Conservation (phyloP, 192 early-diverging fungal species). For the Entomortierella lignicola region DNA sequence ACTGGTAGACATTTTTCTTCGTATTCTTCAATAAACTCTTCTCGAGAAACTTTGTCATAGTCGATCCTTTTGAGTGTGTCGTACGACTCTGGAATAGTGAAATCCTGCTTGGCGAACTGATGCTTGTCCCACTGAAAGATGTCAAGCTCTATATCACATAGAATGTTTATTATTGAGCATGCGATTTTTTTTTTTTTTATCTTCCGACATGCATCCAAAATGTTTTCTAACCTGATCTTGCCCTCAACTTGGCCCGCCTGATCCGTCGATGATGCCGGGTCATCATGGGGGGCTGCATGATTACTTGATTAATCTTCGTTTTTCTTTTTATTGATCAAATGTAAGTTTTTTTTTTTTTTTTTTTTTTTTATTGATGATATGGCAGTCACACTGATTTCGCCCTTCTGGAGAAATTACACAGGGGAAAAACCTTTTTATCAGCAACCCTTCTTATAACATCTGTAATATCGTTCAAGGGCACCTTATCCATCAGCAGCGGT, state of each 20-base stretch:
- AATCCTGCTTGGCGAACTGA: constrained; percentile 61
- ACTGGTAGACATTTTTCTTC: constrained; percentile 68
- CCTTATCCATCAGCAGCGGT: too few relatives aligned
- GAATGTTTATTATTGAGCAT: not conserved
- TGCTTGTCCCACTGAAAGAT: constrained; percentile 69
- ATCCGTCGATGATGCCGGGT: constrained; percentile 54
- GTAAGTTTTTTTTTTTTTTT: too few relatives aligned
- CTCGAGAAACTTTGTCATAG: constrained; percentile 60
- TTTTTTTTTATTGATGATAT: too few relatives aligned
- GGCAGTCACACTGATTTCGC: too few relatives aligned
- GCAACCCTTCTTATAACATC: too few relatives aligned
- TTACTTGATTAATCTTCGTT: not conserved
- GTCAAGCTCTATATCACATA: constrained; percentile 64
- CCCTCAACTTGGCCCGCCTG: constrained; percentile 58
- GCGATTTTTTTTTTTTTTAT: too few relatives aligned
- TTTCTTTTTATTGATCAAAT: not conserved
- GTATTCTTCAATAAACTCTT: constrained; percentile 69
- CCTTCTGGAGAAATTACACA: too few relatives aligned
- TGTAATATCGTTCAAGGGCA: too few relatives aligned
- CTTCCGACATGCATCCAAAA: not conserved
- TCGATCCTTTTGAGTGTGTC: constrained; percentile 68
- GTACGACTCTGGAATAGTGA: constrained; percentile 57
- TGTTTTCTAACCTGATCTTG: constrained; percentile 56
- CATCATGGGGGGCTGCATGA: constrained; percentile 49
- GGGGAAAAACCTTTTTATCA: too few relatives aligned